These are phyloP conservation scores for Panicum miliaceum DNA, from an alignment of 176 grass and related monocot genomes.

Conservation along the genomic window DNA sequence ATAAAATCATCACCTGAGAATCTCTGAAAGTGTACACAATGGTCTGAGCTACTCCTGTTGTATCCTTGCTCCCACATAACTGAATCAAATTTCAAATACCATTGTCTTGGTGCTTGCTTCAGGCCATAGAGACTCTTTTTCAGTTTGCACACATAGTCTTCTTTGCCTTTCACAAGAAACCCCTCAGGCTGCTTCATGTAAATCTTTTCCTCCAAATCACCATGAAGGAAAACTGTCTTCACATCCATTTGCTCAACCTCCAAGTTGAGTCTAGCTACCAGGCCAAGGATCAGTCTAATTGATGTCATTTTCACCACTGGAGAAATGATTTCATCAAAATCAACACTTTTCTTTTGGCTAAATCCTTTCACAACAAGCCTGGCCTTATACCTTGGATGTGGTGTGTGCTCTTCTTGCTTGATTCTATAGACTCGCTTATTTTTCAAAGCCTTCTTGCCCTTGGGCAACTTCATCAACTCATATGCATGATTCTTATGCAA, in stretches of 20 bases:
- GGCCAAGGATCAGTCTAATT: neutral
- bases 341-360: neutral
- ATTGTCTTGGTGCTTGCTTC: slow-evolving; percentile 17
- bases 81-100: slow-evolving; percentile 9
- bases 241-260: slow-evolving; percentile 9
- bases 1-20: slow-evolving; percentile 28
- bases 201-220: slow-evolving; percentile 27
- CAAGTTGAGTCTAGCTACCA: neutral
- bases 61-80: slow-evolving; percentile 7
- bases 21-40: neutral
- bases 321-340: slow-evolving; percentile 33
- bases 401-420: neutral
- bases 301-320: neutral
- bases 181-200: slow-evolving; percentile 27
- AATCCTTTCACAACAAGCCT: slow-evolving; percentile 27
- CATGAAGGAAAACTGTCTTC: slow-evolving; percentile 19
- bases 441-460: neutral
- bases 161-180: neutral
- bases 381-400: slow-evolving; percentile 1
- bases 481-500: slow-evolving; percentile 24
- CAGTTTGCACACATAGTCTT: neutral
- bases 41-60: neutral
- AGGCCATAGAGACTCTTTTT: slow-evolving; percentile 34
- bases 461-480: neutral
- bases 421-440: slow-evolving; percentile 10